phyloP scores from a whole-genome alignment of 108 stramenopile species.

The Cyclostephanos invisitatus region DNA sequence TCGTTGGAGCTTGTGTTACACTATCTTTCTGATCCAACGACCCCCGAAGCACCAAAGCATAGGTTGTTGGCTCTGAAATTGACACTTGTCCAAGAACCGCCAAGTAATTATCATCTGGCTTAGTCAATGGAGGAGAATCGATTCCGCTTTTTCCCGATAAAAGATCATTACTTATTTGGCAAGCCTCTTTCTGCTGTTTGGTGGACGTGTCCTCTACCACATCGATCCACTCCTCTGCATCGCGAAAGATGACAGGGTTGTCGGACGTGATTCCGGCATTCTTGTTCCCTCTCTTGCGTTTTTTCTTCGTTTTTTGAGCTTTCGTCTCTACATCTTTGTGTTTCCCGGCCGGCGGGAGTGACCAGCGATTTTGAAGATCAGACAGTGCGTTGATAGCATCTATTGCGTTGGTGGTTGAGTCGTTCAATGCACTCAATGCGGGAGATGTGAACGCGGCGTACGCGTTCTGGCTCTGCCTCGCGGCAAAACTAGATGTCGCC shows the following conservation, averaged over 20 bases:
- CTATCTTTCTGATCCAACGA: conserved; percentile 14
- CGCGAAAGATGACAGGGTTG: background rate
- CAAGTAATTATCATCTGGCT: background rate
- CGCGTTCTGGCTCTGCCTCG: background rate
- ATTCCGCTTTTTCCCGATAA: background rate
- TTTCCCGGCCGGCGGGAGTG: conserved; percentile 13
- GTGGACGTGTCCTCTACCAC: conserved; percentile 6
- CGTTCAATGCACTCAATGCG: background rate
- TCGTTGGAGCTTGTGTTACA: background rate
- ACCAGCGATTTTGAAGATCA: conserved; percentile 34
- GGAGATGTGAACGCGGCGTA: background rate
- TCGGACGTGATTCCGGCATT: background rate
- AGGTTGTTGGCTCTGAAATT: conserved; percentile 26
- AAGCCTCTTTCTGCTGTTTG: background rate
- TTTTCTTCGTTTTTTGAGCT: conserved; percentile 14
- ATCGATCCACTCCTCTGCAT: conserved; percentile 19
- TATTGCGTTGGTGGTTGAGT: conserved; percentile 7
- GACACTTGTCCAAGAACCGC: conserved; percentile 16
- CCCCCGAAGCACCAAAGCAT: conserved; percentile 24
- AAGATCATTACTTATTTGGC: conserved; percentile 7
- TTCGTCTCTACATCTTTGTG: conserved; percentile 4
- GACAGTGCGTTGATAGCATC: conserved; percentile 45
- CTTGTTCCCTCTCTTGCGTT: conserved; percentile 2
- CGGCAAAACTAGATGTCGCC: background rate
- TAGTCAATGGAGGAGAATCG: conserved; percentile 13